Conservation (phyloP, 352 stramenopile species). For the Phytopythium helicoides region DNA sequence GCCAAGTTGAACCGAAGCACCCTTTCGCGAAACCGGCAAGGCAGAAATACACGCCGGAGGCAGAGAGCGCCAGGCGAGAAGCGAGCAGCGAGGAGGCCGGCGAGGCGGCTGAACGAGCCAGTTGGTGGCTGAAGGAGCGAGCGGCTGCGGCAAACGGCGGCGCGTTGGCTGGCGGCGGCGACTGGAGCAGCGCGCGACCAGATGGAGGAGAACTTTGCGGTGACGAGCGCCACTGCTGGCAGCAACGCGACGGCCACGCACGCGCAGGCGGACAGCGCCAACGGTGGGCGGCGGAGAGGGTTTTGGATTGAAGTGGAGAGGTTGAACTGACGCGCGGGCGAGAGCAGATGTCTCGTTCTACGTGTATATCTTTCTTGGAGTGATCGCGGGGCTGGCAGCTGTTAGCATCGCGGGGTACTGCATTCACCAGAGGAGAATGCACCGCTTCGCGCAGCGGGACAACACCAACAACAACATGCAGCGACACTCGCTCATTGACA, state of each 20-base stretch:
- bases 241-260: no score
- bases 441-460: conserved; percentile 56
- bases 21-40: conserved; percentile 7
- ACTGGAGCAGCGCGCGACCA: no score
- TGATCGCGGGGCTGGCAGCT: conserved; percentile 42
- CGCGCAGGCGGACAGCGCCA: background rate
- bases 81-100: no score
- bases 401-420: conserved; percentile 57
- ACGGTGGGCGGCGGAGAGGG: background rate
- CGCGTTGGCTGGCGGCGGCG: no score
- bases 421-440: conserved; percentile 58
- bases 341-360: conserved; percentile 47
- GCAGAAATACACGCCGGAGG: conserved; percentile 2
- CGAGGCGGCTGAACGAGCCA: no score
- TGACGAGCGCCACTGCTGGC: no score
- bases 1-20: conserved; percentile 17
- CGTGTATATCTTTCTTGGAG: conserved; percentile 72
- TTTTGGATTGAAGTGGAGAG: background rate
- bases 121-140: no score
- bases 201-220: no score
- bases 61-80: no score
- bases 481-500: conserved; percentile 78
- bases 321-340: background rate
- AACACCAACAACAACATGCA: conserved; percentile 89
- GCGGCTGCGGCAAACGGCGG: no score